Percentiles rank a stretch among this genome's conserved stretches.
These are phyloP conservation scores for Pseudocercospora crystallina DNA, from an alignment of 2,329 filamentous ascomycete genomes.

Conservation along the genomic window DNA sequence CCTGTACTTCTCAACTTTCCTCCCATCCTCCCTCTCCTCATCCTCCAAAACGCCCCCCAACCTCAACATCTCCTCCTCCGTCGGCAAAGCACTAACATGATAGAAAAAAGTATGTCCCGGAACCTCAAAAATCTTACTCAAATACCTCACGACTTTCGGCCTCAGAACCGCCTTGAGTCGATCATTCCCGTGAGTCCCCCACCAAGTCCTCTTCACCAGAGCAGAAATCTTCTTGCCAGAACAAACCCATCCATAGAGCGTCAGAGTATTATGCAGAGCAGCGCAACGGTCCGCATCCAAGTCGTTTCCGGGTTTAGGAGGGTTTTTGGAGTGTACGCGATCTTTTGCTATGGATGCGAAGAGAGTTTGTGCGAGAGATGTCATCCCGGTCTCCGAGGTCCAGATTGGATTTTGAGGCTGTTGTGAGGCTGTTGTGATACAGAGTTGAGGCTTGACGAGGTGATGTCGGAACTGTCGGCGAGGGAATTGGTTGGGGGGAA, in stretches of 20 bases:
- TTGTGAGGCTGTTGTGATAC: too few species aligned
- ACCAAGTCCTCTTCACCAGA: conserved; percentile 34
- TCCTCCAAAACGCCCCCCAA: conserved; percentile 33
- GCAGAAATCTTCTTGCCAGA: conserved; percentile 32
- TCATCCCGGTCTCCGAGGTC: too few species aligned
- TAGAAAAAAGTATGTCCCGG: conserved; percentile 35
- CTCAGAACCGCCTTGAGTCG: conserved; percentile 28
- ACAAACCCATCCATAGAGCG: conserved; percentile 37
- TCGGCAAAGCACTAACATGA: conserved; percentile 32
- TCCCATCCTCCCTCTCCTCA: conserved; percentile 23
- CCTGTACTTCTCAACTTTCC: conserved; percentile 29
- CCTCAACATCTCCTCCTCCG: conserved; percentile 29
- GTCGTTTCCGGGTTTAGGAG: conserved; percentile 24
- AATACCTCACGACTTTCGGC: conserved; percentile 30
- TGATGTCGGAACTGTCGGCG: too few species aligned
- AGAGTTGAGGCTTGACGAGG: too few species aligned
- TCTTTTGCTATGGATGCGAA: conserved; percentile 35
- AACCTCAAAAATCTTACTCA: conserved; percentile 36
- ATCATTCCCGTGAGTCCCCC: conserved; percentile 31
- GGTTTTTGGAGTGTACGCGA: conserved; percentile 28
- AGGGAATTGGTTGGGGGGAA: too few species aligned
- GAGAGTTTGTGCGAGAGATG: conserved; percentile 12
- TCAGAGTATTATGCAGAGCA: conserved; percentile 35
- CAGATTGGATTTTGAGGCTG: too few species aligned
- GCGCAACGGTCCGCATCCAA: conserved; percentile 34